Base-by-base conservation (phyloP, 768 basidiomycete genomes). In the Brasilioporus rufonigricans region DNA sequence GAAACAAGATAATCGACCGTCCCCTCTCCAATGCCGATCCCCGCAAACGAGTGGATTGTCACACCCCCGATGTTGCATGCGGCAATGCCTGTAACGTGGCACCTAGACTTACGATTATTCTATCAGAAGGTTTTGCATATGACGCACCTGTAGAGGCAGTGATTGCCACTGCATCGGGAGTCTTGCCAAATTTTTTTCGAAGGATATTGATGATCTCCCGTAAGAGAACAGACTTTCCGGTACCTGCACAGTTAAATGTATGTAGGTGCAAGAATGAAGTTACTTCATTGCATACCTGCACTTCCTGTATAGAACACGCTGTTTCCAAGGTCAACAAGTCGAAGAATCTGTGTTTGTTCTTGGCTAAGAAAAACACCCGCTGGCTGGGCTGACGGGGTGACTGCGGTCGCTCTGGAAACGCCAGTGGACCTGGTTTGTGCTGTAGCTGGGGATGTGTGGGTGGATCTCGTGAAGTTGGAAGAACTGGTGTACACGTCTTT, bases 21-120 rank as follows among this genome's bases (percentile, higher is more conserved):
- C 36, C 90, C 93, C 3, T 79, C 71, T 2, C 91, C 96, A 1
- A 97, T 72, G 0, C 96, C 96, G 55, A 96, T 89, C 0, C 96
- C 95, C n/a, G 89, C 85, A 66, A 97, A 99, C 0, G 92, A 95
- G 68, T 99, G 96, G 33, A 98, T 81, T 0, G 96, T 98, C 23
- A 91, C 83, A 38, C 97, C 96, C 11, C 96, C 96, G 47, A 99
- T 94, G 61, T 99, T 98, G 70, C 94, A 97, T 6, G 96, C 96
- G 8, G 96, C 96, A 62, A 98, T 97, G 41, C 89, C 89, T 87
- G 53, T 26, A 29, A 52, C 16, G 29, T 24, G 41, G 33, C 27
- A 39, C 43, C 57, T 33, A 29, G 32, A 23, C 11, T 55, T 45
- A 52, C 26, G 8, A 45, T 29, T 23, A 23, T 21, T 26, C 18